These are phyloP conservation scores for Lentinula sp. DNA, from an alignment of 768 basidiomycete genomes.

Conservation along the genomic window DNA sequence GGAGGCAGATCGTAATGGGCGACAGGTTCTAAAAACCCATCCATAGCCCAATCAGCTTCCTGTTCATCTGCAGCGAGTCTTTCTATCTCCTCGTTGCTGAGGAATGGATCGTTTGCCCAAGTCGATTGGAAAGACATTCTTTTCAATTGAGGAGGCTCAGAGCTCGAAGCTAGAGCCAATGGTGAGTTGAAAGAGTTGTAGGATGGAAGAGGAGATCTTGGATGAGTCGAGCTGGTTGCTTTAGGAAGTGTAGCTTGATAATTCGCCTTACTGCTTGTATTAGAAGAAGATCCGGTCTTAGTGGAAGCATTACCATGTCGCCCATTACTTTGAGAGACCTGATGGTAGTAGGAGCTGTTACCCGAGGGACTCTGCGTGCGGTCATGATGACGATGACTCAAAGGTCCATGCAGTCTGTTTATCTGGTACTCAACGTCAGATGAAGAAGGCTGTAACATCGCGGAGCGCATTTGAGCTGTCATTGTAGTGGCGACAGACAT, in stretches of 20 bases:
- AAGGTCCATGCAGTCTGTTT: neutral
- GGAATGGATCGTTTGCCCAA: neutral
- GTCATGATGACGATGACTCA: neutral
- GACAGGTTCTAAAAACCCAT: neutral
- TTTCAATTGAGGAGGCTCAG: neutral
- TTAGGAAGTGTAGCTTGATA: neutral
- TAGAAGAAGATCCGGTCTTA: neutral
- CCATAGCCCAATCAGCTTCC: constrained; percentile 3
- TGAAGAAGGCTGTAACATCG: neutral
- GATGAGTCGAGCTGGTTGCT: neutral
- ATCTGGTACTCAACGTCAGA: neutral
- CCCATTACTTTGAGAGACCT: neutral
- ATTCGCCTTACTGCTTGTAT: neutral
- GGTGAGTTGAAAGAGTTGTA: neutral
- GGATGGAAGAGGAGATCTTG: neutral
- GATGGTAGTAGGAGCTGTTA: neutral
- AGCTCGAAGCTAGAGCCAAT: neutral
- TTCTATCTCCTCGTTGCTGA: neutral
- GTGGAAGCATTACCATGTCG: neutral
- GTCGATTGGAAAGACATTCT: neutral
- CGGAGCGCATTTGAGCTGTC: neutral
- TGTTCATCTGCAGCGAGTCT: constrained; percentile 1
- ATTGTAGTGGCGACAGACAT: neutral
- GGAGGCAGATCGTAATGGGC: constrained; percentile 4
- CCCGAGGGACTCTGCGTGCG: neutral